These are phyloP conservation scores for Pugionium dolabratum DNA, from an alignment of 345 rosid genomes.

Conservation along the genomic window DNA sequence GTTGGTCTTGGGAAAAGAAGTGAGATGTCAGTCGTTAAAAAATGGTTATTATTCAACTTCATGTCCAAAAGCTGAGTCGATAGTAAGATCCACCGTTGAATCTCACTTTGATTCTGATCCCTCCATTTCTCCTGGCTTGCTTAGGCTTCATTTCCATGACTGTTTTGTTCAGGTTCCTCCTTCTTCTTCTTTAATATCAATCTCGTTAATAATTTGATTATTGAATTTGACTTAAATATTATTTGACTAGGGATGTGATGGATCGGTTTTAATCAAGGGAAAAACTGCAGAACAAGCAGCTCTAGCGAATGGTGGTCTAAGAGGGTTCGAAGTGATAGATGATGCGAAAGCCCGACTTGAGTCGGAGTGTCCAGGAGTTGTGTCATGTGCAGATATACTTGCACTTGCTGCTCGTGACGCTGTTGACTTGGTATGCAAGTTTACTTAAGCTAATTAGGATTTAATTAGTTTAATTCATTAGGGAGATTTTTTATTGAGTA, in stretches of 20 bases:
- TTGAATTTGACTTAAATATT: neutral
- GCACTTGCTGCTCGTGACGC: conserved; percentile 60
- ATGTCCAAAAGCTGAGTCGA: conserved; percentile 56
- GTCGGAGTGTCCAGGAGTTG: conserved; percentile 50
- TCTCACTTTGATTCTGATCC: conserved; percentile 62
- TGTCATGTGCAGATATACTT: conserved; percentile 62
- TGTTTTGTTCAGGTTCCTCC: conserved; percentile 65
- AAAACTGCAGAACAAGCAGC: conserved; percentile 49
- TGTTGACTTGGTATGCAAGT: conserved; percentile 45
- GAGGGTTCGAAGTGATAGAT: conserved; percentile 53
- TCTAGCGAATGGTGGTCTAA: conserved; percentile 36
- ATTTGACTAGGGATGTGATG: conserved; percentile 52
- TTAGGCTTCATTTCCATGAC: conserved; percentile 76
- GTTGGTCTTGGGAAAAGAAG: conserved; percentile 26
- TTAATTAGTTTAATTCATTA: neutral
- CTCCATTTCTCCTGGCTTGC: conserved; percentile 60
- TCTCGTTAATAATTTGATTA: neutral
- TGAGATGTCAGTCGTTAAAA: conserved; percentile 40
- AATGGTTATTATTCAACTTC: conserved; percentile 63
- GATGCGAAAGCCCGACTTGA: conserved; percentile 58
- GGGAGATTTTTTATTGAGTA: neutral
- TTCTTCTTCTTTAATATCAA: neutral
- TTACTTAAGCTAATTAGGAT: neutral
- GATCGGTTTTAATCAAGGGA: conserved; percentile 52
- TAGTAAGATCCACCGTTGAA: conserved; percentile 61